Percentiles rank a stretch among this genome's conserved stretches.
Conservation (phyloP, 805 yeast species). For the Suhomyces vadensis region DNA sequence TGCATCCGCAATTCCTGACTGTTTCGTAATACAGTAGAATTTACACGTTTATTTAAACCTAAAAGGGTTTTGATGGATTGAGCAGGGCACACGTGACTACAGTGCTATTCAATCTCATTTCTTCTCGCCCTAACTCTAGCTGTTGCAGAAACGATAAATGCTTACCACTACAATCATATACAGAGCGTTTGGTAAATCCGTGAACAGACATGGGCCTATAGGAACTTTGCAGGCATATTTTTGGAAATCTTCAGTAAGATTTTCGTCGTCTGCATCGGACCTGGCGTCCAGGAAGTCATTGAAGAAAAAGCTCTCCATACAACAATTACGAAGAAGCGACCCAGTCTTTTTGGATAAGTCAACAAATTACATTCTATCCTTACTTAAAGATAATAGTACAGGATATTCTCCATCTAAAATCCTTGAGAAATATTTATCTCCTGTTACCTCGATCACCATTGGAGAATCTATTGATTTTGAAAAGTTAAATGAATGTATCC, state of each 20-base stretch:
- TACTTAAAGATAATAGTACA: constrained; percentile 22
- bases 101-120: too few species aligned
- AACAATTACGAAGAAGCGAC: constrained; percentile 28
- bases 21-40: too few species aligned
- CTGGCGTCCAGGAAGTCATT: neutral
- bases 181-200: neutral
- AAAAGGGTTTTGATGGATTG: too few species aligned
- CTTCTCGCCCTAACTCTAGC: too few species aligned
- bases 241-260: neutral
- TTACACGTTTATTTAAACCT: too few species aligned
- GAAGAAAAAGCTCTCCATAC: constrained; percentile 26
- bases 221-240: neutral
- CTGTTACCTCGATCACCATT: constrained; percentile 70
- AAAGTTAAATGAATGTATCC: neutral
- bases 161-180: neutral
- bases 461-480: constrained; percentile 70
- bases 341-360: constrained; percentile 25
- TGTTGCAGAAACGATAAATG: neutral
- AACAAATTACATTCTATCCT: constrained; percentile 24
- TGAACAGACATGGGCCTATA: too few species aligned
- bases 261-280: neutral
- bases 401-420: constrained; percentile 17
- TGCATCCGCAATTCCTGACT: too few species aligned
- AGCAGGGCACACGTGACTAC: neutral
- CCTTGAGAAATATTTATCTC: constrained; percentile 30